Conservation (phyloP, 2,329 filamentous ascomycete genomes). For the Colletotrichum eremochloae region DNA sequence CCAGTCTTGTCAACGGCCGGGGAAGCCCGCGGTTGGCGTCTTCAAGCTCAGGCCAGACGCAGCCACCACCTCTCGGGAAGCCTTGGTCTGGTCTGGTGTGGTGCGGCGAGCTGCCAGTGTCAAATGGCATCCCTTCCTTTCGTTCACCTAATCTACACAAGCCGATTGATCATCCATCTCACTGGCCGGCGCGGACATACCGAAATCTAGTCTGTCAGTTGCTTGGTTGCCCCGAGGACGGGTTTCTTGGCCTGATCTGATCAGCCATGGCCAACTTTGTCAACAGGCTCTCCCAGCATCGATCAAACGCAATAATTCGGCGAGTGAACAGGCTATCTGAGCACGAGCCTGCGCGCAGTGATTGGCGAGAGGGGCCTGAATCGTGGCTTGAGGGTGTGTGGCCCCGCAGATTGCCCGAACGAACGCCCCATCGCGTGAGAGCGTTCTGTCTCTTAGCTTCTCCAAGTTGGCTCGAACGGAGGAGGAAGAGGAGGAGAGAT, state of each 20-base stretch:
- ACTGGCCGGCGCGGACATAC: slow-evolving; percentile 27
- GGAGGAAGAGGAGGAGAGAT: neutral
- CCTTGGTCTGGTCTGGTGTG: neutral
- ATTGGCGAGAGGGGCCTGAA: slow-evolving; percentile 33
- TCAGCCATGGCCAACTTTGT: neutral
- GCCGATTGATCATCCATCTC: neutral
- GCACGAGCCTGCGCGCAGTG: slow-evolving; percentile 7
- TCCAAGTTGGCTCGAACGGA: slow-evolving; percentile 14
- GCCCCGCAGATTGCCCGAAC: slow-evolving; percentile 38
- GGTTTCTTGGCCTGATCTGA: neutral
- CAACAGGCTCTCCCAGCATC: slow-evolving; percentile 27
- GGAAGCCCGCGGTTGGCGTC: neutral
- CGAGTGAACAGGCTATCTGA: slow-evolving; percentile 19
- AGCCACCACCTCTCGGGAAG: slow-evolving; percentile 9
- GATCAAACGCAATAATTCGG: neutral
- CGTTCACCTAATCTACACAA: too few relatives aligned
- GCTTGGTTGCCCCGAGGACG: neutral
- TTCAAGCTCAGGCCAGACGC: slow-evolving; percentile 4
- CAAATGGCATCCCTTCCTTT: neutral
- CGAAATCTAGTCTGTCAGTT: slow-evolving; percentile 3
- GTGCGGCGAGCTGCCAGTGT: slow-evolving; percentile 4
- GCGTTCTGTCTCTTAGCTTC: slow-evolving; percentile 34
- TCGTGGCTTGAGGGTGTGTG: slow-evolving; percentile 27
- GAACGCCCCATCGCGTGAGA: slow-evolving; percentile 27
- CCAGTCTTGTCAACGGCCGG: neutral